A percentile compares a stretch with the other conserved stretches of the same genome.
phyloP scores from a whole-genome alignment of 306 rosid genomes.

The Morella rubra region DNA sequence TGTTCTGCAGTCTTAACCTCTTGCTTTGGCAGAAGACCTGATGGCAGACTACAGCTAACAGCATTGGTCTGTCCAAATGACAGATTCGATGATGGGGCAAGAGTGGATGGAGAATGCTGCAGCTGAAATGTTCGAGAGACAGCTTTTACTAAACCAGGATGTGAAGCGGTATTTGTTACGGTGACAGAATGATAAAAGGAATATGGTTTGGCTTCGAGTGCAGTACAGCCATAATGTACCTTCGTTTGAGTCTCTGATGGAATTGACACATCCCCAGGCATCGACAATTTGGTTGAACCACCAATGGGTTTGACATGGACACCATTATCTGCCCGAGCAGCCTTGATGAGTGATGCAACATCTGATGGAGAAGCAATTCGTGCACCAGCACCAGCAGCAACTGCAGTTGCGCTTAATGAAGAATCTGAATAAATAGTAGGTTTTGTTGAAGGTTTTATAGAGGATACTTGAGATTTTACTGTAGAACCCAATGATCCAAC shows the following conservation, averaged over 20 bases:
- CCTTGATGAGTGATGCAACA: conserved; percentile 50
- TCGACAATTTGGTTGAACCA: conserved; percentile 35
- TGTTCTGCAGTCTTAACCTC: conserved; percentile 40
- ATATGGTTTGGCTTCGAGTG: conserved; percentile 19
- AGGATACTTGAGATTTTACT: conserved; percentile 38
- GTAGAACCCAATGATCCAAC: conserved; percentile 36
- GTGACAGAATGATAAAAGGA: conserved; percentile 24
- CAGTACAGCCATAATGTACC: conserved; percentile 27
- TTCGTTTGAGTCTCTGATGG: conserved; percentile 43
- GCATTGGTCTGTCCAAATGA: conserved; percentile 35
- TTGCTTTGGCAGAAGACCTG: conserved; percentile 33
- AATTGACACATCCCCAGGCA: conserved; percentile 27
- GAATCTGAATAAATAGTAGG: conserved; percentile 34
- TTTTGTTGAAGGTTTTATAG: conserved; percentile 46
- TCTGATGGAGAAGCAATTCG: conserved; percentile 59
- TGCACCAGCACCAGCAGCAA: conserved; percentile 75
- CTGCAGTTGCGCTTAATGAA: conserved; percentile 52
- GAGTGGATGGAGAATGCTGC: conserved; percentile 25
- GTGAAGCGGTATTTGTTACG: conserved; percentile 15
- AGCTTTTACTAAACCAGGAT: conserved; percentile 27
- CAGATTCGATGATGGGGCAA: conserved; percentile 14
- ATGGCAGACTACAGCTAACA: conserved; percentile 26
- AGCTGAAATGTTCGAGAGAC: conserved; percentile 27
- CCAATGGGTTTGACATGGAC: conserved; percentile 44
- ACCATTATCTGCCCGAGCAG: conserved; percentile 50